Evolutionary conservation across 2,329 filamentous ascomycete species (phyloP).

Genomic region (Gnomoniopsis sp.): DNA sequence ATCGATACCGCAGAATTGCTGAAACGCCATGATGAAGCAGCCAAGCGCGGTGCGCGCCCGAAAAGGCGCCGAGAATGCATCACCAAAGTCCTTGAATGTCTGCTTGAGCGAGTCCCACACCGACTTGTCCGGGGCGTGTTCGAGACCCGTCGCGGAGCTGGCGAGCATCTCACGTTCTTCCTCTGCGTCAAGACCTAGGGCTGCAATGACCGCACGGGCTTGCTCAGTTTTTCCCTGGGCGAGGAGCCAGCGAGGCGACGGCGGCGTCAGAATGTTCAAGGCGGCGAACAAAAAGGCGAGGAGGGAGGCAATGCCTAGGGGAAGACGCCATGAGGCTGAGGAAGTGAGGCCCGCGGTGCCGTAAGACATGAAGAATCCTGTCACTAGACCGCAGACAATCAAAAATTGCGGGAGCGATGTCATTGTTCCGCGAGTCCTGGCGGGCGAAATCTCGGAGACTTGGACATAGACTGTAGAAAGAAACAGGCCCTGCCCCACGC

Average conservation of each 20-base stretch:
- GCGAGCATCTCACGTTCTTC: constrained; percentile 38
- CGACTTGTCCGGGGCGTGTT: constrained; percentile 26
- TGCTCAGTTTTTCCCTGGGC: constrained; percentile 38
- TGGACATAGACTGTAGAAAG: constrained; percentile 50
- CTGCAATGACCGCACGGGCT: constrained; percentile 36
- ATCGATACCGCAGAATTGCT: constrained; percentile 60
- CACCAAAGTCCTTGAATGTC: constrained; percentile 9
- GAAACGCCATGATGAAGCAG: constrained; percentile 56
- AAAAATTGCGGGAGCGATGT: constrained; percentile 52
- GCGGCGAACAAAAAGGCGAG: constrained; percentile 30
- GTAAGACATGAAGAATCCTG: constrained; percentile 61
- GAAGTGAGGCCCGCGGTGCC: constrained; percentile 44
- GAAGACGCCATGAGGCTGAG: constrained; percentile 54
- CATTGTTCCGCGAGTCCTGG: constrained; percentile 45
- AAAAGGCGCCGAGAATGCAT: constrained; percentile 32
- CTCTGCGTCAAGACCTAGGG: constrained; percentile 40
- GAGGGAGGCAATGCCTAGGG: constrained; percentile 39
- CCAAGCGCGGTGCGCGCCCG: constrained; percentile 47
- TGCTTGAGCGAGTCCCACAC: constrained; percentile 10
- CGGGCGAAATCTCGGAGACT: constrained; percentile 58
- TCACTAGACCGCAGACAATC: constrained; percentile 46
- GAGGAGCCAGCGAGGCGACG: constrained; percentile 56
- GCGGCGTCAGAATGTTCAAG: constrained; percentile 35
- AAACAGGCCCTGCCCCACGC: constrained; percentile 56
- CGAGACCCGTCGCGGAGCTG: constrained; percentile 21